Percentiles rank a stretch among this genome's conserved stretches.
Evolutionary conservation across 495 filamentous ascomycete species (phyloP).

Genomic region (Neurospora sublineolata): DNA sequence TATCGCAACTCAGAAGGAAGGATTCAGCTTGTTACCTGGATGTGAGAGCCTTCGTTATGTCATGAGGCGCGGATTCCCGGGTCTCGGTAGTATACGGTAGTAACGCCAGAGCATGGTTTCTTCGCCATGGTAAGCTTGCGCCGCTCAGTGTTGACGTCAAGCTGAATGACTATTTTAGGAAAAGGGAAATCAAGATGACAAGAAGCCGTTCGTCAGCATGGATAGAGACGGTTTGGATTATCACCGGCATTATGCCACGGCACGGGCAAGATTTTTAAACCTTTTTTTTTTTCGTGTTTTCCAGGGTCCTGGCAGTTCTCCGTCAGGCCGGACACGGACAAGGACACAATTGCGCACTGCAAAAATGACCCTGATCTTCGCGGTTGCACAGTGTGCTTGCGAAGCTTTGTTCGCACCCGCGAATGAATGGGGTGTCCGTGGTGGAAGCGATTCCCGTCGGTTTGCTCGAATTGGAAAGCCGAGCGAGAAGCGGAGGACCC

Average conservation of each 20-base stretch:
- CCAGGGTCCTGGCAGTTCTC: neutral
- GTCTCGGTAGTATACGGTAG: neutral
- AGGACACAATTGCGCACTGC: neutral
- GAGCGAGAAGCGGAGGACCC: neutral
- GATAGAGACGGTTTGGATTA: neutral
- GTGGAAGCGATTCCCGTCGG: neutral
- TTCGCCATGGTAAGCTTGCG: neutral
- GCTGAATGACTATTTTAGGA: neutral
- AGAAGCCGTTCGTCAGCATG: neutral
- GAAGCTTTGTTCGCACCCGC: neutral
- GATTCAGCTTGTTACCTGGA: neutral
- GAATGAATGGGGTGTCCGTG: neutral
- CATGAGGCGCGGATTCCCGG: neutral
- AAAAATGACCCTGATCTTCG: neutral
- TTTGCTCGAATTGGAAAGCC: neutral
- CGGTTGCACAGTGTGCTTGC: neutral
- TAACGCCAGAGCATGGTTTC: neutral
- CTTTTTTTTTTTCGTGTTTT: neutral
- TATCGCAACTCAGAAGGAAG: neutral
- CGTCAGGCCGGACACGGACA: neutral
- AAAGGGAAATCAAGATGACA: neutral
- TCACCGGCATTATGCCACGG: neutral
- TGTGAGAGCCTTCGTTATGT: neutral
- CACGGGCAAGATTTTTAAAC: neutral
- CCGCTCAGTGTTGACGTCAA: neutral